A percentile compares a stretch with the other conserved stretches of the same genome.
Conservation (phyloP, 306 rosid genomes). For the Quercus alba region DNA sequence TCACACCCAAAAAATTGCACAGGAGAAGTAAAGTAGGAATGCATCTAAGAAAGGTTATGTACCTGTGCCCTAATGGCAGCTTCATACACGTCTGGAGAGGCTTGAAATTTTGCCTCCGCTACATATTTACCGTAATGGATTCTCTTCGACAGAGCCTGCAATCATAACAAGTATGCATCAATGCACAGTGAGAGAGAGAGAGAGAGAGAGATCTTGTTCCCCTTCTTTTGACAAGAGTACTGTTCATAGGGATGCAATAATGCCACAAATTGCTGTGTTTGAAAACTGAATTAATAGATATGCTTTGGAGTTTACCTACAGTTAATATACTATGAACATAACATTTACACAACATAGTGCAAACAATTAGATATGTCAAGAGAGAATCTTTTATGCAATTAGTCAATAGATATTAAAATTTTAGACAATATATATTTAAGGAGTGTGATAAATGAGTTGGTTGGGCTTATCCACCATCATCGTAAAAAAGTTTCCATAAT, state of each 20-base stretch:
- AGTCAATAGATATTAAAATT: neutral
- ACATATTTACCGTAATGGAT: conserved; percentile 92
- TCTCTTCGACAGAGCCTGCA: conserved; percentile 83
- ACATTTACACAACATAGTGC: neutral
- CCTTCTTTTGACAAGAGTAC: neutral
- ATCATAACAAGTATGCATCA: conserved; percentile 12
- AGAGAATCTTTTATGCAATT: neutral
- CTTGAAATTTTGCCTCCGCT: conserved; percentile 84
- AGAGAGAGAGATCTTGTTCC: neutral
- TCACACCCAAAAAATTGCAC: neutral
- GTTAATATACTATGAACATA: neutral
- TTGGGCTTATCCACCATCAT: neutral
- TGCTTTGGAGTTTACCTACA: neutral
- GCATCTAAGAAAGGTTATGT: conserved; percentile 1
- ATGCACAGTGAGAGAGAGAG: neutral
- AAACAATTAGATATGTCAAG: neutral
- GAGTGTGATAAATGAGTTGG: neutral
- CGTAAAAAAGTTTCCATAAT: neutral
- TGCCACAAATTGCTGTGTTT: neutral
- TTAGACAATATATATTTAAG: neutral
- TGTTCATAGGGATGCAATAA: neutral
- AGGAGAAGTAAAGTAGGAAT: neutral
- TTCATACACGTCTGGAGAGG: conserved; percentile 58
- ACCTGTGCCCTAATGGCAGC: conserved; percentile 84
- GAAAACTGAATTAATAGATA: neutral